A percentile compares a stretch with the other conserved stretches of the same genome.
phyloP scores from a whole-genome alignment of 805 yeast genomes.

The Pichia californica region DNA sequence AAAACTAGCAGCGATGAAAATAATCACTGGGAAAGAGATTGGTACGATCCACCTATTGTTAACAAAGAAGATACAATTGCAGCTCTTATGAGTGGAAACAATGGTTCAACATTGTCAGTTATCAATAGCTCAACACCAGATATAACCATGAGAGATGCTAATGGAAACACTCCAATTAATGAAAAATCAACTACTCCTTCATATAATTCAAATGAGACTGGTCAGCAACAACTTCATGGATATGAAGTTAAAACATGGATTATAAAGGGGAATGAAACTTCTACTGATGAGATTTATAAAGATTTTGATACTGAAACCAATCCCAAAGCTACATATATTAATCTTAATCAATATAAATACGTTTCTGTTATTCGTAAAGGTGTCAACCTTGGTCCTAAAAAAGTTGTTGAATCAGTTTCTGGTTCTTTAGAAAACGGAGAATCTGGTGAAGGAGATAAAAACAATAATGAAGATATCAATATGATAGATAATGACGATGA shows the following conservation, averaged over 20 bases:
- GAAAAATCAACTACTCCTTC: too few relatives aligned
- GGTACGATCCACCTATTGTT: slow-evolving; percentile 28
- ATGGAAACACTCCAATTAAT: too few relatives aligned
- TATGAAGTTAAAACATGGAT: slow-evolving; percentile 32
- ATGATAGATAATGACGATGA: too few relatives aligned
- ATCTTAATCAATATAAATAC: neutral
- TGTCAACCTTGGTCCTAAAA: neutral
- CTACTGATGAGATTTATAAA: neutral
- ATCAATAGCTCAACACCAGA: neutral
- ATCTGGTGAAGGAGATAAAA: too few relatives aligned
- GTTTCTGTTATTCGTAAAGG: neutral
- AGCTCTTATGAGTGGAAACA: neutral
- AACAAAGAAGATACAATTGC: neutral
- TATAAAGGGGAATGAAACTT: neutral
- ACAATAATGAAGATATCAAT: neutral
- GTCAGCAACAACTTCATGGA: slow-evolving; percentile 26
- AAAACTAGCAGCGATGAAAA: slow-evolving; percentile 13
- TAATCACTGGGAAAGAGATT: slow-evolving; percentile 27
- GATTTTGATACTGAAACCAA: neutral
- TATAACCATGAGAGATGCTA: slow-evolving; percentile 1
- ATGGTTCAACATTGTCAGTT: neutral
- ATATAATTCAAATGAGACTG: too few relatives aligned
- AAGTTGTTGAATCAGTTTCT: too few relatives aligned
- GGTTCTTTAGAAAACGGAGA: neutral
- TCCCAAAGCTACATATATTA: neutral